phyloP scores from a whole-genome alignment of 2,329 filamentous ascomycete species.

The Pezizomycotina sp. region DNA sequence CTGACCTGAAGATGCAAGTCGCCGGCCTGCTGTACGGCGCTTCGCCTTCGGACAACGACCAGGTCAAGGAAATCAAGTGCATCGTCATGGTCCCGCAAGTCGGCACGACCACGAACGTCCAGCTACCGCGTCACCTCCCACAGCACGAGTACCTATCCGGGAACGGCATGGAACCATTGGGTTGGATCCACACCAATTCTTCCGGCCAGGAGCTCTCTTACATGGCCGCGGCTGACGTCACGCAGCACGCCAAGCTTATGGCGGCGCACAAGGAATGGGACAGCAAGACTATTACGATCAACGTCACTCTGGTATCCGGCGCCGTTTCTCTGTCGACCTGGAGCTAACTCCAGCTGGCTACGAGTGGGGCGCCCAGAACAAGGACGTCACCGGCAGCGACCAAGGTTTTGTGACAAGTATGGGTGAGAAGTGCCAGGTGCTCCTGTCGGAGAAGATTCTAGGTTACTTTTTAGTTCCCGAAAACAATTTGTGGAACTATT shows the following conservation, averaged over 20 bases:
- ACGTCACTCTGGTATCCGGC: constrained; percentile 88
- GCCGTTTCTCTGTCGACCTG: constrained; percentile 89
- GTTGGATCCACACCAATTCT: constrained; percentile 86
- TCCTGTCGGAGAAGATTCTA: constrained; percentile 81
- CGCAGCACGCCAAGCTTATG: constrained; percentile 79
- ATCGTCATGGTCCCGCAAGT: constrained; percentile 98
- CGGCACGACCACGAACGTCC: constrained; percentile 78
- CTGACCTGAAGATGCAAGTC: constrained; percentile 89
- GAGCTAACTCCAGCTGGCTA: constrained; percentile 82
- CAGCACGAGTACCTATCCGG: constrained; percentile 72
- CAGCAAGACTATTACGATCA: constrained; percentile 83
- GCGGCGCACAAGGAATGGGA: constrained; percentile 67
- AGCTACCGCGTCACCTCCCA: constrained; percentile 75
- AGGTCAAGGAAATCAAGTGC: constrained; percentile 90
- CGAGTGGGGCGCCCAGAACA: constrained; percentile 95
- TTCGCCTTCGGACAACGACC: constrained; percentile 83
- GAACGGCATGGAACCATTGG: constrained; percentile 59
- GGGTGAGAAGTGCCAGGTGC: constrained; percentile 86
- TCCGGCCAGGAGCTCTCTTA: constrained; percentile 78
- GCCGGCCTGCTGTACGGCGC: constrained; percentile 88
- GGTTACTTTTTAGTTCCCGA: constrained; percentile 95
- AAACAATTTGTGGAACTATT: constrained; percentile 86
- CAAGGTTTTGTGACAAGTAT: constrained; percentile 82
- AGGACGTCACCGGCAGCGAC: constrained; percentile 66
- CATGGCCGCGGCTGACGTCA: constrained; percentile 91